A percentile compares a stretch with the other conserved stretches of the same genome.
Evolutionary conservation across 768 basidiomycete genomes (phyloP).

Genomic region (Lactarius tabidus): DNA sequence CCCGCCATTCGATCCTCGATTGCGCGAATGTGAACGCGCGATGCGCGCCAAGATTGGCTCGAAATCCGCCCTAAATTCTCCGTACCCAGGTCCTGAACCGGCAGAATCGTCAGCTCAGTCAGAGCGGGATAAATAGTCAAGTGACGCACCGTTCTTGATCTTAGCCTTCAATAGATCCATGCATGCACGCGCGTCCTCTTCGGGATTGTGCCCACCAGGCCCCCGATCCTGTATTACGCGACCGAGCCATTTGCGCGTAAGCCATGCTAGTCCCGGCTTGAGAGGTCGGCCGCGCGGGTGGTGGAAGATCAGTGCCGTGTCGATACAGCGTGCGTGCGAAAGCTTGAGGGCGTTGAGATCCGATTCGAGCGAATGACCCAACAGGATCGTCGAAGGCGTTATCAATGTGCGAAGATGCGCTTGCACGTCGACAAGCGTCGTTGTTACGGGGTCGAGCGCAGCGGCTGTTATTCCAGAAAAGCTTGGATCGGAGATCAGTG

Average conservation of each 20-base stretch:
- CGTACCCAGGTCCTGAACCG: conserved; percentile 60
- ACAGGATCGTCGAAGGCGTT: conserved; percentile 66
- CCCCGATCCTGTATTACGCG: conserved; percentile 85
- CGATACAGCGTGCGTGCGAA: conserved; percentile 82
- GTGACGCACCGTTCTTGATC: conserved; percentile 56
- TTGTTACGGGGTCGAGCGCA: conserved; percentile 62
- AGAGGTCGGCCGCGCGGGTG: conserved; percentile 92
- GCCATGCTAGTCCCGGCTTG: conserved; percentile 96
- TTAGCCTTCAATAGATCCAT: conserved; percentile 82
- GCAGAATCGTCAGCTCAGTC: not conserved
- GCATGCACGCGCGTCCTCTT: conserved; percentile 91
- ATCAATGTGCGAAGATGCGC: conserved; percentile 59
- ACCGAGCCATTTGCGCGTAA: conserved; percentile 89
- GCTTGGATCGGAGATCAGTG: conserved; percentile 37
- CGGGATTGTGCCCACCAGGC: conserved; percentile 87
- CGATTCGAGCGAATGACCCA: conserved; percentile 95
- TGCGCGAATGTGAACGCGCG: conserved; percentile 41
- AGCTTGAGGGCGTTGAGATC: conserved; percentile 87
- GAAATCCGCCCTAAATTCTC: conserved; percentile 78
- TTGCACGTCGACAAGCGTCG: conserved; percentile 79
- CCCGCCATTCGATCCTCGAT: conserved; percentile 26
- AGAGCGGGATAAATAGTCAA: not conserved
- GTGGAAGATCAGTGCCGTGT: conserved; percentile 86
- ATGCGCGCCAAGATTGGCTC: conserved; percentile 90
- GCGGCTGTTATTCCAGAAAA: conserved; percentile 93